Base-by-base conservation (phyloP, 306 rosid genomes). In the Vigna hirtella region DNA sequence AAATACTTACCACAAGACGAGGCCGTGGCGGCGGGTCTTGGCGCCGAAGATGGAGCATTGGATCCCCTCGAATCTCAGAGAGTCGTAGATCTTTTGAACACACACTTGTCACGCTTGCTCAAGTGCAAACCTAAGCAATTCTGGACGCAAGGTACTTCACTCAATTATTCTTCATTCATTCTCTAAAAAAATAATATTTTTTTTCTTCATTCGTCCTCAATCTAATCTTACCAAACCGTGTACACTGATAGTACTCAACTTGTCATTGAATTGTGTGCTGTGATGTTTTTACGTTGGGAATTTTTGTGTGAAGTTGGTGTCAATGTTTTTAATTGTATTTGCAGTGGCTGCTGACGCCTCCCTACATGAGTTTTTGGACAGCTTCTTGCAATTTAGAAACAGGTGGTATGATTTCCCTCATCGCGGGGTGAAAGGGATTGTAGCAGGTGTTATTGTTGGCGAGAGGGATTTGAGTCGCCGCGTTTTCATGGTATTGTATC, bases 381-480 rank as follows among this genome's bases (percentile, higher is more conserved):
- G 98, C 86, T 93, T 91, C 70, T 86, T 93, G 55, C 89, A 90
- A 66, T 93, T 96, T 83, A 90, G 98, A 85, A 90, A 91, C 81
- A 87, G 99, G 77, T 96, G 99, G 98, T 91, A 93, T 83, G 99
- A 96, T 83, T 91, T 96, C 77, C 94, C 97, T 51, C 87, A 93
- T 72, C 93, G 86, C 9, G 94, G 96, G 50, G 88, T 88, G 8
- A 87, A 88, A 85, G 93, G 88, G 77, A 85, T 85, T 79, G 90
- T 96, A 32, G 99, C 97, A 1, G 99, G 99, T 65, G 90, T 96
- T 61, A 90, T 93, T 82, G 94, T 93, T 53, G 99, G 99, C 59
- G 99, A 96, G 86, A 62, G 78, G 26, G 97, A 91, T 40, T 85
- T 96, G 70, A 84, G 94, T 71, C 91, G 97, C 20, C 98, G 93